A percentile compares a stretch with the other conserved stretches of the same genome.
Conservation (phyloP, 495 filamentous ascomycete species). For the Penicillium egyptiacum region DNA sequence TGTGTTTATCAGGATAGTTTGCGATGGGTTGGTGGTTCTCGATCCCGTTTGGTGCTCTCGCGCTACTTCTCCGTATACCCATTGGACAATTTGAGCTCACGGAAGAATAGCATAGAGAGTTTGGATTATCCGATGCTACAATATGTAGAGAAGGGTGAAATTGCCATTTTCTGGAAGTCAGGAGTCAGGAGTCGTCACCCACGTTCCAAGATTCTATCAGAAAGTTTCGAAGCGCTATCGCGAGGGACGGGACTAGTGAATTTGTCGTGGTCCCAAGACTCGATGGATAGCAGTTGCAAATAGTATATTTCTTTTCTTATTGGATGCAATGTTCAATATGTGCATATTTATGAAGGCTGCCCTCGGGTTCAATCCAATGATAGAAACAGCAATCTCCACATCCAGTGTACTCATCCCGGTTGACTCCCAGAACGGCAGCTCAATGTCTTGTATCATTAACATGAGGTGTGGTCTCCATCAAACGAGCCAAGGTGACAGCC, state of each 20-base stretch:
- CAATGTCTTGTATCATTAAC: conserved; percentile 44
- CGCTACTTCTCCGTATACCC: conserved; percentile 6
- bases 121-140: not conserved
- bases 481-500: conserved; percentile 41
- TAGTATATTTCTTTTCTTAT: not conserved
- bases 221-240: conserved; percentile 19
- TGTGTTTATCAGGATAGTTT: conserved; percentile 10
- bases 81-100: conserved; percentile 2
- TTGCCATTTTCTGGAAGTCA: not conserved
- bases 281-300: not conserved
- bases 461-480: conserved; percentile 37
- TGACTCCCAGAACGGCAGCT: not conserved
- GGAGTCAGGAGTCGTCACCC: not conserved
- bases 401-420: not conserved
- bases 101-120: conserved; percentile 7
- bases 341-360: not conserved
- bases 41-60: conserved; percentile 6
- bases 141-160: not conserved
- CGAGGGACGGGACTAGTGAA: conserved; percentile 19
- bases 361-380: not conserved
- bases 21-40: conserved; percentile 10
- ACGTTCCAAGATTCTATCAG: not conserved
- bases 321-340: not conserved
- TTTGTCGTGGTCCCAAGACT: not conserved
- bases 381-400: not conserved